Evolutionary conservation across 2,329 filamentous ascomycete genomes (phyloP).

Genomic region (Magnaporthiopsis rhizophila): DNA sequence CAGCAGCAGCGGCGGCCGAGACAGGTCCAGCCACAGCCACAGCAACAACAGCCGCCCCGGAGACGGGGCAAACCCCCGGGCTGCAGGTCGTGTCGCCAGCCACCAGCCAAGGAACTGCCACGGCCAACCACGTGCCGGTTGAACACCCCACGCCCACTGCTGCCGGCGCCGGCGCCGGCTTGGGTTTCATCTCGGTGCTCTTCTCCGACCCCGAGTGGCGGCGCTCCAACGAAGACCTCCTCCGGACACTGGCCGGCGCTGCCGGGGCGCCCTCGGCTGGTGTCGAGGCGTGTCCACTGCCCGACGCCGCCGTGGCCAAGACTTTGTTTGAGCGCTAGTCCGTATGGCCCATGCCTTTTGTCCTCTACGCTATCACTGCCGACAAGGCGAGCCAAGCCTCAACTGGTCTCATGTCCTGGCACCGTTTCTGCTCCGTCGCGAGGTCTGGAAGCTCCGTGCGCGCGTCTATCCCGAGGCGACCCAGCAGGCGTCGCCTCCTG

Average conservation of each 20-base stretch:
- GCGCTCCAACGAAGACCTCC: conserved; percentile 11
- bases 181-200: conserved; percentile 6
- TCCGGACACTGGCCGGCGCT: conserved; percentile 7
- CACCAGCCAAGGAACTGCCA: neutral
- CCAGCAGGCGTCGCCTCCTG: neutral
- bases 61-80: too few relatives aligned
- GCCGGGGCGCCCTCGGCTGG: conserved; percentile 6
- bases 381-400: conserved; percentile 9
- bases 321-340: conserved; percentile 14
- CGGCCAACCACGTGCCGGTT: neutral
- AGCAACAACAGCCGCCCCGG: too few relatives aligned
- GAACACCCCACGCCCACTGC: neutral
- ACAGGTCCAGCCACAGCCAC: too few relatives aligned
- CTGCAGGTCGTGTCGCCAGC: neutral
- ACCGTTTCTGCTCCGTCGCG: conserved; percentile 19
- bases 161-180: neutral
- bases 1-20: conserved; percentile 9
- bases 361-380: neutral
- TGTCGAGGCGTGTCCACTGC: conserved; percentile 9
- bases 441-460: conserved; percentile 15
- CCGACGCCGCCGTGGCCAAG: conserved; percentile 9
- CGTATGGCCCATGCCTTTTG: neutral
- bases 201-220: conserved; percentile 14
- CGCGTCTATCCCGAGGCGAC: conserved; percentile 13
- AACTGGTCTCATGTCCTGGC: conserved; percentile 17